Conservation (phyloP, 176 grass and related monocot species). For the Triticum dicoccoides region DNA sequence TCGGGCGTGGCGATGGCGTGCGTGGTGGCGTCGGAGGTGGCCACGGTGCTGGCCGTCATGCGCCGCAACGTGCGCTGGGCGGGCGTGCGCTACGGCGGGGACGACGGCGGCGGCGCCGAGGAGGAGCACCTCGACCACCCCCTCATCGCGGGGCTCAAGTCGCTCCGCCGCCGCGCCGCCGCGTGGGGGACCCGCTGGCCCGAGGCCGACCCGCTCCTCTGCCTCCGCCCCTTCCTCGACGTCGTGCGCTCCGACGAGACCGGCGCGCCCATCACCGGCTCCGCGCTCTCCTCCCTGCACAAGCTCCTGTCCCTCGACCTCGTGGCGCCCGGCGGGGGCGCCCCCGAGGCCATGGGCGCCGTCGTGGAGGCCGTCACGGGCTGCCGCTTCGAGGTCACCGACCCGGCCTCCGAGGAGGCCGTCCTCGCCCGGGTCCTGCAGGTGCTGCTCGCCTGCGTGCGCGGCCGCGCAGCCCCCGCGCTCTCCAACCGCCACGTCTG, state of each 20-base stretch:
- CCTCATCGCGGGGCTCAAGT: conserved; percentile 69
- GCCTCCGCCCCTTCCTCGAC: conserved; percentile 84
- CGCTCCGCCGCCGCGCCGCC: conserved; percentile 65
- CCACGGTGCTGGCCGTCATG: conserved; percentile 93
- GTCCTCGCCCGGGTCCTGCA: conserved; percentile 89
- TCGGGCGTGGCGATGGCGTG: conserved; percentile 62
- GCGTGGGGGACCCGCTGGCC: conserved; percentile 32
- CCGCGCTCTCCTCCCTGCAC: conserved; percentile 78
- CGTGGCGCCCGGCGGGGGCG: conserved; percentile 41
- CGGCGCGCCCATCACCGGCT: conserved; percentile 87
- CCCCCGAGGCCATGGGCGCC: conserved; percentile 53
- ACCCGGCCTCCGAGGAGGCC: conserved; percentile 90
- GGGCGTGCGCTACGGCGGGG: conserved; percentile 58
- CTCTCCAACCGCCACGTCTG: conserved; percentile 90
- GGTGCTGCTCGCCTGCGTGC: conserved; percentile 80
- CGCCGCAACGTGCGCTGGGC: conserved; percentile 97
- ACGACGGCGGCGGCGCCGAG: conserved; percentile 35
- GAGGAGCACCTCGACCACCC: conserved; percentile 80
- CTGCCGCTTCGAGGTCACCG: conserved; percentile 94
- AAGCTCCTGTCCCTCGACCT: conserved; percentile 88
- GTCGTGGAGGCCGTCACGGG: conserved; percentile 85
- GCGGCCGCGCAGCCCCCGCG: conserved; percentile 46
- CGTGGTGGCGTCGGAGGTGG: conserved; percentile 86
- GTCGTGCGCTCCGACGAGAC: conserved; percentile 94
- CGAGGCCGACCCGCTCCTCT: conserved; percentile 57